phyloP scores from a whole-genome alignment of 345 rosid genomes.

The Salix brachista region DNA sequence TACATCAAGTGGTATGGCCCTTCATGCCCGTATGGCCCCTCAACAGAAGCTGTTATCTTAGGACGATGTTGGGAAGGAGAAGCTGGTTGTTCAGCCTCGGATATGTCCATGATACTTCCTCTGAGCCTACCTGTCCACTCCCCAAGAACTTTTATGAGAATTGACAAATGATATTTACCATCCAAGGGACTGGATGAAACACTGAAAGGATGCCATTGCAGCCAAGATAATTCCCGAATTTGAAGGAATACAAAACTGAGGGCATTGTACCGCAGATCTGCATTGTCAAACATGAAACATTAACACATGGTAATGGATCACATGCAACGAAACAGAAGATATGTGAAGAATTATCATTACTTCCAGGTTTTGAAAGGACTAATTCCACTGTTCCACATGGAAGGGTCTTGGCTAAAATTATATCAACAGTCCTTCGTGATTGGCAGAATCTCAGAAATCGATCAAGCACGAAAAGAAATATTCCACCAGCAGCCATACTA shows the following conservation, averaged over 20 bases:
- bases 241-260: slow-evolving; percentile 84
- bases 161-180: slow-evolving; percentile 55
- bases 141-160: slow-evolving; percentile 81
- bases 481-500: slow-evolving; percentile 69
- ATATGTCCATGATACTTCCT: slow-evolving; percentile 36
- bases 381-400: slow-evolving; percentile 82
- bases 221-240: slow-evolving; percentile 78
- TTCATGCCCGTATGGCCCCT: slow-evolving; percentile 93
- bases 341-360: slow-evolving; percentile 33
- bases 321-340: background rate
- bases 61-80: slow-evolving; percentile 13
- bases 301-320: background rate
- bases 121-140: slow-evolving; percentile 70
- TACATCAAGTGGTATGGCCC: slow-evolving; percentile 74
- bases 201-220: slow-evolving; percentile 98
- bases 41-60: slow-evolving; percentile 65
- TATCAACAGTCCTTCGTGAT: slow-evolving; percentile 61
- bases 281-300: background rate
- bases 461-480: slow-evolving; percentile 78
- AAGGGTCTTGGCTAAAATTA: slow-evolving; percentile 67
- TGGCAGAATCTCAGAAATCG: slow-evolving; percentile 90
- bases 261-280: slow-evolving; percentile 75
- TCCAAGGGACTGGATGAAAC: slow-evolving; percentile 89
- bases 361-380: slow-evolving; percentile 62
- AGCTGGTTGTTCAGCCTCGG: slow-evolving; percentile 30